phyloP scores from a whole-genome alignment of 2,329 filamentous ascomycete genomes.

The Xylaria digitata region DNA sequence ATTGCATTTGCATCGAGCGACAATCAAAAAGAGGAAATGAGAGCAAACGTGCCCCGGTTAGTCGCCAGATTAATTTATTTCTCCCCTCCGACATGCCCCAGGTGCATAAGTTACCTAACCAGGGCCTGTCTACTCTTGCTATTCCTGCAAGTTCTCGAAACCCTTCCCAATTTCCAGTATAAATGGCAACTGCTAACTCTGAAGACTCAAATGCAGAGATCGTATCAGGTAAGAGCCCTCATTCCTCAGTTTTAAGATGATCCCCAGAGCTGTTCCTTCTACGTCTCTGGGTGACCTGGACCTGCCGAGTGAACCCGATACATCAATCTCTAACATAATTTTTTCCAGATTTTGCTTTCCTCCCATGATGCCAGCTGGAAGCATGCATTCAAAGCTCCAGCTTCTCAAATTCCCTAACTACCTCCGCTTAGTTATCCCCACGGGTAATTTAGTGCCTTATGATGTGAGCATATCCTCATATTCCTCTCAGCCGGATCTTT shows the following conservation, averaged over 20 bases:
- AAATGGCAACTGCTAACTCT: too few species aligned
- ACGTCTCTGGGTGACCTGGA: neutral
- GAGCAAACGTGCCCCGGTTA: conserved; percentile 57
- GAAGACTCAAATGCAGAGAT: conserved; percentile 45
- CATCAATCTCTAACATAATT: conserved; percentile 9
- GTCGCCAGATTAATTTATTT: too few species aligned
- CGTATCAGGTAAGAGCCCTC: conserved; percentile 56
- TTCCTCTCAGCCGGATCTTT: neutral
- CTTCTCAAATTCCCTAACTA: conserved; percentile 81
- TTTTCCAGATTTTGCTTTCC: conserved; percentile 77
- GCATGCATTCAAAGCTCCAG: conserved; percentile 96
- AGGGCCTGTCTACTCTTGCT: too few species aligned
- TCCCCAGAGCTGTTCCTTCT: neutral
- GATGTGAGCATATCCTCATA: conserved; percentile 59
- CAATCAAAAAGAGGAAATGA: conserved; percentile 62
- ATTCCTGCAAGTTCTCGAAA: too few species aligned
- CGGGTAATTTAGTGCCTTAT: conserved; percentile 84
- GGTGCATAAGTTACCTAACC: too few species aligned
- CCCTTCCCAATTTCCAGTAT: too few species aligned
- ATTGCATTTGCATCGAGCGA: conserved; percentile 66
- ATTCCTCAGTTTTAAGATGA: neutral
- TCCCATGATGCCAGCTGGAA: conserved; percentile 76
- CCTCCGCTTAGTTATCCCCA: conserved; percentile 84
- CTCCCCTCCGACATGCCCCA: too few species aligned
- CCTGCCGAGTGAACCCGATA: neutral